Evolutionary conservation across 306 rosid species (phyloP).

Genomic region (Vigna angularis): DNA sequence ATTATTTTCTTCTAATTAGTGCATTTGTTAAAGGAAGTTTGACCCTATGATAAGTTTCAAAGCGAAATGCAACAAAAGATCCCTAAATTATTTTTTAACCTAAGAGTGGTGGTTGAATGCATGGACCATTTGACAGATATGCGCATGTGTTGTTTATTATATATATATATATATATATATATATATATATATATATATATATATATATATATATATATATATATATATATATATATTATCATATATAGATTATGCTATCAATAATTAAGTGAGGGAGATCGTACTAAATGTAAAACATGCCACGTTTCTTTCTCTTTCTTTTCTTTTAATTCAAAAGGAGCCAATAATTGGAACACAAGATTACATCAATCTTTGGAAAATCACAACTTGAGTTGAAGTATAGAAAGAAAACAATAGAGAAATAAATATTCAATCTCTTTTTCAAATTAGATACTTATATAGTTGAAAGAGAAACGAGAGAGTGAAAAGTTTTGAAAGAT

Average conservation of each 20-base stretch:
- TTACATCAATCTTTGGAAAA: conserved; percentile 30
- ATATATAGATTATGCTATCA: conserved; percentile 34
- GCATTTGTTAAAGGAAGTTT: background rate
- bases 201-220: too few species aligned
- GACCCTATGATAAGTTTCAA: conserved; percentile 7
- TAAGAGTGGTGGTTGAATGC: conserved; percentile 10
- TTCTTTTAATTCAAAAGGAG: background rate
- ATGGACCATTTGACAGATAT: conserved; percentile 27
- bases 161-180: background rate
- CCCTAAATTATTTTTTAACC: background rate
- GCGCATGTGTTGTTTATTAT: background rate
- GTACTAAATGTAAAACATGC: conserved; percentile 36
- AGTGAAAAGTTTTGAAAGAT: too few species aligned
- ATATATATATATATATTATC: too few species aligned
- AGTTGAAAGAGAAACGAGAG: too few species aligned
- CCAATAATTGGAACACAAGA: conserved; percentile 53
- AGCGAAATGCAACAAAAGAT: conserved; percentile 7
- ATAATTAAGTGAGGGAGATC: conserved; percentile 54
- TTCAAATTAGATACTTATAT: background rate
- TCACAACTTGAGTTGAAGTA: conserved; percentile 32
- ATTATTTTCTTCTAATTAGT: background rate
- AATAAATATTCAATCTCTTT: background rate
- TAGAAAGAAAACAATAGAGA: background rate
- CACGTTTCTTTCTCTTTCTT: conserved; percentile 40
- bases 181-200: too few species aligned